Evolutionary conservation across 176 grass and related monocot species (phyloP), one percentile per base, ranked within the genome.

Genomic region (Carex myosuroides): DNA sequence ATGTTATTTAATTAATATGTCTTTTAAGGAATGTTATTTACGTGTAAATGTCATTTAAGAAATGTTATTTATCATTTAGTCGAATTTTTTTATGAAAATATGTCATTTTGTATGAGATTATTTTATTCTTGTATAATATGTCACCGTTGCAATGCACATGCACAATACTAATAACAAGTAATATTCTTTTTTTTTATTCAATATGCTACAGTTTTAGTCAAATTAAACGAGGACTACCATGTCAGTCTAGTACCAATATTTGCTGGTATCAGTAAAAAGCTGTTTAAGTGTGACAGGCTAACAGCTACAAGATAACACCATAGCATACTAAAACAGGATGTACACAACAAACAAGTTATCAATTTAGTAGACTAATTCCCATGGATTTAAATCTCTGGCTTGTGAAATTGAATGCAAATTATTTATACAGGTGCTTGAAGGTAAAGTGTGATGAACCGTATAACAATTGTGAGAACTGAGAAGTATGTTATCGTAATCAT

Each of bases 401-500:
- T 78, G 44, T 80, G 76, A 80, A 80, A 80, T 39, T 33, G 8
- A 60, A 60, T 80, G 76, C 32, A 37, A 57, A 59, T 60, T 57
- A 57, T 55, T 37, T 50, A 22, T 73, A 48, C 4, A 80, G 11
- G 9, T 80, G 53, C 32, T n/a, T 58, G 76, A 80, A 80, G 76
- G 54, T 54, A n/a, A 80, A 60, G 30, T 9, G 76, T 60, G 26
- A 80, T 3, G 13, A 39, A 60, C 9, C 13, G 59, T 53, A 4
- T 13, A 80, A 60, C 33, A 26, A 79, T 29, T 56, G 76, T 29
- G 54, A 58, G 22, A 79, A 35, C 14, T 55, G 54, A 58, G 21
- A 79, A 35, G 26, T 32, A 79, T 57, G 55, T 30, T 32, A 56
- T 58, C 12, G 16, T 42, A 42, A 42, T 37, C 67, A 70, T 64